phyloP scores from a whole-genome alignment of 768 basidiomycete genomes.

The Kondoa subrosea region DNA sequence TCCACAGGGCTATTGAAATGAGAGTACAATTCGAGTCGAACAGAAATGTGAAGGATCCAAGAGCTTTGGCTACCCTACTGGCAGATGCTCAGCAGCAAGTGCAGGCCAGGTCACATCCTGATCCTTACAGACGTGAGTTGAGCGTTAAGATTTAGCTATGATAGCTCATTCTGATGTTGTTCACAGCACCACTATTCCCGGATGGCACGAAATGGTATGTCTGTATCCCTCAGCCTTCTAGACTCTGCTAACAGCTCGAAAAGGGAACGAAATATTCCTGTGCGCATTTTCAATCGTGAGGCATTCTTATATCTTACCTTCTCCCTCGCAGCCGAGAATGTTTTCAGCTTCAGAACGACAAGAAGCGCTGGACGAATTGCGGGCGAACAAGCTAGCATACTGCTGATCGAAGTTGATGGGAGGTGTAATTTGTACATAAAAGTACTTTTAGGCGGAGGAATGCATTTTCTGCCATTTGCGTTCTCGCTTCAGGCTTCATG shows the following conservation, averaged over 20 bases:
- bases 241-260: neutral
- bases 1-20: slow-evolving; percentile 54
- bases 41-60: slow-evolving; percentile 42
- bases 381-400: neutral
- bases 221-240: neutral
- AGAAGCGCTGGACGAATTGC: neutral
- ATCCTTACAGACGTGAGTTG: slow-evolving; percentile 76
- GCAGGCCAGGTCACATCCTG: slow-evolving; percentile 47
- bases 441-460: too few species aligned
- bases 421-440: too few species aligned
- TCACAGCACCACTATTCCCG: slow-evolving; percentile 56
- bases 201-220: slow-evolving; percentile 92
- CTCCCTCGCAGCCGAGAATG: neutral
- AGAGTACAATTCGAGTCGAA: slow-evolving; percentile 85
- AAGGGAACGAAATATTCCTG: slow-evolving; percentile 35
- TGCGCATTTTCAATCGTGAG: neutral
- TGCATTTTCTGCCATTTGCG: too few species aligned
- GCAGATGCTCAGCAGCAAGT: slow-evolving; percentile 23
- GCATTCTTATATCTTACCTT: neutral
- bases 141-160: neutral
- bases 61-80: slow-evolving; percentile 20
- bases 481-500: too few species aligned
- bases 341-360: neutral
- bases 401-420: neutral
- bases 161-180: neutral